Percentiles rank a stretch among this genome's conserved stretches.
Evolutionary conservation across 768 basidiomycete species (phyloP).

Genomic region (Collybia sordida): DNA sequence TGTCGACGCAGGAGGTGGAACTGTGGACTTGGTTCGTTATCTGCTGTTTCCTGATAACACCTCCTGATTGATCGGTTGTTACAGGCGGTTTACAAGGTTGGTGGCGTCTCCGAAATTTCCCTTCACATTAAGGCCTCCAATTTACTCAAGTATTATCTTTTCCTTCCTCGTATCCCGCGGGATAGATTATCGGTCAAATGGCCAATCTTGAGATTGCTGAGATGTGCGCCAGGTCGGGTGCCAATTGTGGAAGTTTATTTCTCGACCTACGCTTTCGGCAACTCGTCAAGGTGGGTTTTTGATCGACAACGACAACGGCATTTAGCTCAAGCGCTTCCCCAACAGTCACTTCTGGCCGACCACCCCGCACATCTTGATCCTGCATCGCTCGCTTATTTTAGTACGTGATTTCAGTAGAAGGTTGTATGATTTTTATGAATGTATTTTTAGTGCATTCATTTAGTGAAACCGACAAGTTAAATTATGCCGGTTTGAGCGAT

Average conservation of each 20-base stretch:
- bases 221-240: conserved; percentile 84
- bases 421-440: conserved; percentile 4
- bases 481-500: conserved; percentile 69
- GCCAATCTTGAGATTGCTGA: conserved; percentile 88
- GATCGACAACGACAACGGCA: neutral
- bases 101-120: conserved; percentile 3
- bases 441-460: conserved; percentile 69
- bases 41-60: conserved; percentile 16
- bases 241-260: conserved; percentile 86
- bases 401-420: conserved; percentile 27
- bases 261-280: conserved; percentile 85
- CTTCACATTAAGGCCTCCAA: neutral
- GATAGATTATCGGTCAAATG: conserved; percentile 74
- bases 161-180: conserved; percentile 11
- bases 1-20: conserved; percentile 90
- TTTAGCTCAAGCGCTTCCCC: conserved; percentile 1
- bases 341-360: conserved; percentile 60
- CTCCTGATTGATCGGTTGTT: conserved; percentile 13
- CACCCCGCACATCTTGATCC: conserved; percentile 85
- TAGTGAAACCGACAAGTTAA: conserved; percentile 84
- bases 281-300: conserved; percentile 56
- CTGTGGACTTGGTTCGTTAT: conserved; percentile 43
- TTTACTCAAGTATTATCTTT: neutral
- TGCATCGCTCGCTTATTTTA: conserved; percentile 82
- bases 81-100: conserved; percentile 58